Conservation (phyloP, 2,329 filamentous ascomycete species). For the Talaromyces verruculosus region DNA sequence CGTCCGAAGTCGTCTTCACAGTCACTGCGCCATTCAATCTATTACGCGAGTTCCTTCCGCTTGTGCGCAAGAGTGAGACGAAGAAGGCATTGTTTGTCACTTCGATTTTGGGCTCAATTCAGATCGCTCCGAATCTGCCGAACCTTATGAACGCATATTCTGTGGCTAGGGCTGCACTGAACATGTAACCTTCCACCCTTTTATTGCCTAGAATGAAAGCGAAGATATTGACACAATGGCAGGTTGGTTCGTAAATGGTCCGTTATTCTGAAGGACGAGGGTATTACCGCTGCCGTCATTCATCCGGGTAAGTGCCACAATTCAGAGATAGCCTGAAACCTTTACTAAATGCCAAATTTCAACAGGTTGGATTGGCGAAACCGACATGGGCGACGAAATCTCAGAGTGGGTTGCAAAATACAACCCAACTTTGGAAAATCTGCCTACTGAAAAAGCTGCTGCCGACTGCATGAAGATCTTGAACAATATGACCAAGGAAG, state of each 20-base stretch:
- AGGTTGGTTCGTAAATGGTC: conserved; percentile 16
- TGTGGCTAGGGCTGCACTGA: conserved; percentile 12
- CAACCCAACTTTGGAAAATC: conserved; percentile 10
- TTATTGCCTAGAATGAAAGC: background rate
- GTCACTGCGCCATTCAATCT: conserved; percentile 40
- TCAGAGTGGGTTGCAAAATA: conserved; percentile 7
- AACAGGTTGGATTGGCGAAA: conserved; percentile 11
- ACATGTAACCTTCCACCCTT: background rate
- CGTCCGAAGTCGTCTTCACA: conserved; percentile 19
- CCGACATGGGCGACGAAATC: conserved; percentile 6
- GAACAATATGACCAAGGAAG: background rate
- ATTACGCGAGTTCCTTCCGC: conserved; percentile 33
- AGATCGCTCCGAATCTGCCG: conserved; percentile 22
- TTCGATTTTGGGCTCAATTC: conserved; percentile 44
- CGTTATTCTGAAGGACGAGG: conserved; percentile 2
- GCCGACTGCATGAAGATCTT: conserved; percentile 2
- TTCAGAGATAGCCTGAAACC: background rate
- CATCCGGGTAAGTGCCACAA: conserved; percentile 3
- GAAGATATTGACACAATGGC: background rate
- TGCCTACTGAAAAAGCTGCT: background rate
- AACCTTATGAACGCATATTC: conserved; percentile 9
- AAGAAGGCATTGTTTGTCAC: conserved; percentile 49
- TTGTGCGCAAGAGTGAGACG: conserved; percentile 34
- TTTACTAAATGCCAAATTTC: background rate
- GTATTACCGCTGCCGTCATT: conserved; percentile 8